Base-by-base conservation (phyloP, 345 rosid species). In the Conringia planisiliqua region DNA sequence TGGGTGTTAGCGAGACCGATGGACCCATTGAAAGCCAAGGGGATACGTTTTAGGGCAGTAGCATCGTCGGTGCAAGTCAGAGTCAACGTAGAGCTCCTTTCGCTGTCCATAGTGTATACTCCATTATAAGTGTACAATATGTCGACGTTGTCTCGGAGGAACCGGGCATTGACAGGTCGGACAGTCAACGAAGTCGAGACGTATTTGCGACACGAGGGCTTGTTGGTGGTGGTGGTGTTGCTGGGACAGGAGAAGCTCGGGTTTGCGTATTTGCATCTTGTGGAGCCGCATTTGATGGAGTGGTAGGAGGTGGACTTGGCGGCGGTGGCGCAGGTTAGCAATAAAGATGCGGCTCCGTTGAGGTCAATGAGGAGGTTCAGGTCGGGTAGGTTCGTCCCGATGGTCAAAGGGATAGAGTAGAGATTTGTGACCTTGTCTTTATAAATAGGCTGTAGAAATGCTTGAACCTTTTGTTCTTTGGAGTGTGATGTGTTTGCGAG, bases 1-100 rank as follows among this genome's bases (percentile, higher is more conserved):
- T 50, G 61, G 7, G 60, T 61, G 46, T 71, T 71, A 36, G 50
- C 68, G 14, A 78, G 65, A 63, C 78, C 82, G 6, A 78, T 14
- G 32, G 72, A 26, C 13, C 75, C 74, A 27, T 13, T 3, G 22
- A 65, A 33, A 55, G 11, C 27, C 6, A 3, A 33, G 5, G 58
- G 70, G 29, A 48, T 33, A 66, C 4, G 5, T 10, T 54, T 68
- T 1, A 42, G 22, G 67, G 30, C 24, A 42, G 61, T 13, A 42
- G 17, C 63, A 12, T 46, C 56, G 20, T 47, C 52, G 4, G 18
- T n/a, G 71, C 78, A 65, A 43, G 66, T 66, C 39, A 73, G 44
- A 32, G 59, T 65, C 58, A 73, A 46, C 14, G 48, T 7, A 14
- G 72, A 56, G 59, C 11, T 50, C 30, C n/a, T 60, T 48, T 36